phyloP scores from a whole-genome alignment of 2,329 filamentous ascomycete species.

The Stromatinia cepivora region DNA sequence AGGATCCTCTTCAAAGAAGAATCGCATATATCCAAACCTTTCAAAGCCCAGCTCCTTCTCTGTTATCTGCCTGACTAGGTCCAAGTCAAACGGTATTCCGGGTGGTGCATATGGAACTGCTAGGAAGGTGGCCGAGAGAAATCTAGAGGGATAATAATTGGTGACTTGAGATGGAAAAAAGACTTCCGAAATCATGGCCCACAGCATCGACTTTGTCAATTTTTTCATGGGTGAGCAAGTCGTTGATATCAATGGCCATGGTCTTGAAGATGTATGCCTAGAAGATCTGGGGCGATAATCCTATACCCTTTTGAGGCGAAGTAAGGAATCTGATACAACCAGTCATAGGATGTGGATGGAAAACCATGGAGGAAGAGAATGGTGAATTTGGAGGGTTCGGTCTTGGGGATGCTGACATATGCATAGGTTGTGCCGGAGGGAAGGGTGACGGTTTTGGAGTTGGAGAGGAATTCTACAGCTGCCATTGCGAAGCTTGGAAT shows the following conservation, averaged over 20 bases:
- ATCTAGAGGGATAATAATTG: not conserved
- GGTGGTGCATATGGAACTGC: not conserved
- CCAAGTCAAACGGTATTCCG: not conserved
- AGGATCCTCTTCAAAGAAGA: not conserved
- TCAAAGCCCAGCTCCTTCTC: not conserved
- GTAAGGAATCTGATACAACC: slow-evolving; percentile 34
- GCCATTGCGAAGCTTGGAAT: not conserved
- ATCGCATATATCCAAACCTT: no score
- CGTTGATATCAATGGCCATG: slow-evolving; percentile 41
- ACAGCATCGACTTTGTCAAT: slow-evolving; percentile 23
- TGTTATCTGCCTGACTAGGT: not conserved
- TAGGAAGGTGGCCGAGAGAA: not conserved
- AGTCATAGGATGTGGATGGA: slow-evolving; percentile 49
- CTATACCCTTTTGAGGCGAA: slow-evolving; percentile 43
- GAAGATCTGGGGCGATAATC: slow-evolving; percentile 46
- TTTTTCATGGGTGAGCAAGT: slow-evolving; percentile 38
- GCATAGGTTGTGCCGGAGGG: slow-evolving; percentile 27
- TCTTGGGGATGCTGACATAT: slow-evolving; percentile 38
- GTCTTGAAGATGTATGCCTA: slow-evolving; percentile 41
- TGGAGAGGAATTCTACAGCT: not conserved
- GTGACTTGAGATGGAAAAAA: not conserved
- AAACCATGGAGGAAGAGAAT: slow-evolving; percentile 52
- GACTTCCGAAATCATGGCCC: slow-evolving; percentile 24
- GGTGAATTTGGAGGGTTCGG: slow-evolving; percentile 35
- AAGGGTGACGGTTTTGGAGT: not conserved